Percentiles rank a stretch among this genome's conserved stretches.
phyloP scores from a whole-genome alignment of 2,329 filamentous ascomycete species.

The Curvularia spicifera region DNA sequence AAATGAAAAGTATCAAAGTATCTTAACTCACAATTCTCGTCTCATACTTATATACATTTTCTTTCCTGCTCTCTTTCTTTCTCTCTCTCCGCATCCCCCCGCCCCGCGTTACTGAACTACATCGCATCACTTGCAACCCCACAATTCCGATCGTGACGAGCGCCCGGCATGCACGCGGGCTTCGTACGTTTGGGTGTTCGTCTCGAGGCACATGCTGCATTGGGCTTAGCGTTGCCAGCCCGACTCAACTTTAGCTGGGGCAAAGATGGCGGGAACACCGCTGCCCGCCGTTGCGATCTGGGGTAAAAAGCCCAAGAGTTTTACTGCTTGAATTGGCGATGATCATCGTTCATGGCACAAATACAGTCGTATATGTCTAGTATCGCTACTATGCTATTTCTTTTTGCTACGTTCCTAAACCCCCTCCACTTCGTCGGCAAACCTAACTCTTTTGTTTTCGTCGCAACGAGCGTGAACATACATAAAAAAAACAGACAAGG shows the following conservation, averaged over 20 bases:
- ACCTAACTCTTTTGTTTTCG: neutral
- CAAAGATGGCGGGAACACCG: neutral
- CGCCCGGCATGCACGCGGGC: constrained; percentile 16
- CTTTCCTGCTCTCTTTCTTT: too few relatives aligned
- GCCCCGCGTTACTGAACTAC: neutral
- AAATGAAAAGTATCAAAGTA: neutral
- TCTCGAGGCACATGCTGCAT: constrained; percentile 18
- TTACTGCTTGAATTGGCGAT: neutral
- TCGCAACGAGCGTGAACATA: neutral
- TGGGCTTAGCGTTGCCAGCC: neutral
- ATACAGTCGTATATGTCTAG: neutral
- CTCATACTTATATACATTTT: neutral
- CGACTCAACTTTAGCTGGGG: neutral
- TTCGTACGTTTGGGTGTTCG: constrained; percentile 16
- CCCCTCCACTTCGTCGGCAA: neutral
- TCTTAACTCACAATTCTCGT: neutral
- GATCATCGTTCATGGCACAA: neutral
- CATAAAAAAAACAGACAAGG: neutral
- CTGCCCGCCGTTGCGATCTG: neutral
- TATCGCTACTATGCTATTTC: neutral
- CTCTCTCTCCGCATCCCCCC: neutral
- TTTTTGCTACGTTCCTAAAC: neutral
- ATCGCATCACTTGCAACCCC: constrained; percentile 9
- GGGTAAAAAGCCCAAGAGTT: neutral
- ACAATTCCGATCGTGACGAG: constrained; percentile 24